A percentile compares a stretch with the other conserved stretches of the same genome.
Conservation (phyloP, 768 basidiomycete species). For the Tubosaeta sp. region DNA sequence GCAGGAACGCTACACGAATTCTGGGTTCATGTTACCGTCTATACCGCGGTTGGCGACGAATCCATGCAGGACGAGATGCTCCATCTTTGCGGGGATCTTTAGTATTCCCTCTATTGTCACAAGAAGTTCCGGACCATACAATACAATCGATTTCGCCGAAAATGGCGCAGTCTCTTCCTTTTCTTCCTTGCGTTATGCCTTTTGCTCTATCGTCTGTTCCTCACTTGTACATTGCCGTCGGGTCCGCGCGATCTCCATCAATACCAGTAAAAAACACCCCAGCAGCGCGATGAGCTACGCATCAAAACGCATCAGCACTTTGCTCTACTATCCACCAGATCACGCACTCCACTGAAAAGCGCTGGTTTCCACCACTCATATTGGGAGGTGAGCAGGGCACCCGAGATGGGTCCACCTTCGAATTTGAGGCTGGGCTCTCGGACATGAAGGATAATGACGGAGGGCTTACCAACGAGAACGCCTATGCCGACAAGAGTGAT, state of each 20-base stretch:
- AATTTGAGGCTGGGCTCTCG: background rate
- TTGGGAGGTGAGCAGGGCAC: constrained; percentile 45
- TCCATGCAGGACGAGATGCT: no score
- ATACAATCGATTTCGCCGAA: background rate
- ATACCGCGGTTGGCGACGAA: no score
- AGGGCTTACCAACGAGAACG: constrained; percentile 20
- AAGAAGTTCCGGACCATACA: no score
- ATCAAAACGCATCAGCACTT: background rate
- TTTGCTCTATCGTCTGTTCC: background rate
- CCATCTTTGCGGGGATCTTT: no score
- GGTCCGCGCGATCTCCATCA: background rate
- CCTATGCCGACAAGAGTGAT: constrained; percentile 12
- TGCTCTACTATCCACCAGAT: background rate
- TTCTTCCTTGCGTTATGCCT: background rate
- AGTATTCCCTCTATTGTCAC: no score
- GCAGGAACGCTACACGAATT: no score
- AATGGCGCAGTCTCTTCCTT: background rate
- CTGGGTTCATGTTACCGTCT: no score
- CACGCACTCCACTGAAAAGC: constrained; percentile 42
- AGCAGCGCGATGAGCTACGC: constrained; percentile 2
- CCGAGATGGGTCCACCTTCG: constrained; percentile 51
- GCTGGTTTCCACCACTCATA: constrained; percentile 57
- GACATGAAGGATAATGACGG: background rate
- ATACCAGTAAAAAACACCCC: constrained; percentile 1
- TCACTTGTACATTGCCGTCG: background rate